Evolutionary conservation across 2,329 filamentous ascomycete species (phyloP).

Genomic region (Nothophaeocryptopus gaeumannii): DNA sequence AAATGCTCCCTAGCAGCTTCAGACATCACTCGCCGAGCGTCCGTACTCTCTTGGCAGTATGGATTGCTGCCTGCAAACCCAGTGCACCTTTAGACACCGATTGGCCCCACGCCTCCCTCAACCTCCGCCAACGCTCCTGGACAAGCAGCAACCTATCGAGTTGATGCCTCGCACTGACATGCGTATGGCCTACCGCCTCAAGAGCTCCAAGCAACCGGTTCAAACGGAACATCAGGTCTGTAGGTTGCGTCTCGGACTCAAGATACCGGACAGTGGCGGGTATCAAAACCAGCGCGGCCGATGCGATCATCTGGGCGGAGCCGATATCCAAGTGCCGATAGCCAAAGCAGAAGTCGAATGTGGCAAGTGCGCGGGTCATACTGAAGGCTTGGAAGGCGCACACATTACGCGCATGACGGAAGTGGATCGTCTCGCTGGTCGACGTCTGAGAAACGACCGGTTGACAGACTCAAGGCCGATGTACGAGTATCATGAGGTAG

Average conservation of each 20-base stretch:
- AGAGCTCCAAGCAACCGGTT: conserved; percentile 44
- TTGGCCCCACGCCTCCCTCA: no score
- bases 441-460: conserved; percentile 43
- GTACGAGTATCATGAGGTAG: conserved; percentile 45
- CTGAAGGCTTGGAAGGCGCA: conserved; percentile 43
- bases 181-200: conserved; percentile 41
- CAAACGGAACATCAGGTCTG: conserved; percentile 35
- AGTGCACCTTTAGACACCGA: no score
- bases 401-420: conserved; percentile 43
- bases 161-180: conserved; percentile 39
- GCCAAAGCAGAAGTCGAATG: conserved; percentile 43
- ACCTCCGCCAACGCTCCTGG: conserved; percentile 12
- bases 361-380: conserved; percentile 41
- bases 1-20: no score
- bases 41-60: no score
- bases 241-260: not conserved
- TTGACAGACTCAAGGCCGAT: conserved; percentile 46
- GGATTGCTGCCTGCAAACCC: no score
- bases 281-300: conserved; percentile 40
- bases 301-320: conserved; percentile 46
- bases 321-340: conserved; percentile 46
- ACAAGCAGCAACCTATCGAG: conserved; percentile 13
- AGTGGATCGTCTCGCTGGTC: conserved; percentile 20
- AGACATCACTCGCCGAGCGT: no score
- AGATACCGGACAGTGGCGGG: conserved; percentile 29